A percentile compares a stretch with the other conserved stretches of the same genome.
Evolutionary conservation across 305 asterid species (phyloP).

Genomic region (Solanum hybrid): DNA sequence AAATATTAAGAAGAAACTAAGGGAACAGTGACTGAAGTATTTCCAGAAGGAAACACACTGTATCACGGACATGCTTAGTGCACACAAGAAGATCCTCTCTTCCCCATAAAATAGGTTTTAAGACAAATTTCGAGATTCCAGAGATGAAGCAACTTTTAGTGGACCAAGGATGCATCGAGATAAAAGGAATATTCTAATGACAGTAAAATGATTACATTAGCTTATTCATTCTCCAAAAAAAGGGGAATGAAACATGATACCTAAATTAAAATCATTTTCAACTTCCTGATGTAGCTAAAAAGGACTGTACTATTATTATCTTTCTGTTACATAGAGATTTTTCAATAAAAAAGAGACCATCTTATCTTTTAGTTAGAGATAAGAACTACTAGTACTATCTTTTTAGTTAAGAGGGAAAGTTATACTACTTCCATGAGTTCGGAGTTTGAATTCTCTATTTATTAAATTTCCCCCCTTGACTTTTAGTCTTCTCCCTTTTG

Average conservation of each 20-base stretch:
- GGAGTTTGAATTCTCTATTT: background rate
- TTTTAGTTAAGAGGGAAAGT: background rate
- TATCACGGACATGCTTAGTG: background rate
- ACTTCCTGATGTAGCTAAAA: background rate
- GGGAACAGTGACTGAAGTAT: background rate
- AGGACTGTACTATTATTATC: background rate
- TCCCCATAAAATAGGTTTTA: background rate
- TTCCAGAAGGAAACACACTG: background rate
- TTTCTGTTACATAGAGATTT: background rate
- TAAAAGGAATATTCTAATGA: background rate
- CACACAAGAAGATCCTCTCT: background rate
- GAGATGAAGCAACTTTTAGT: background rate
- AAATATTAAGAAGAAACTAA: background rate
- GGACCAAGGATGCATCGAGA: background rate
- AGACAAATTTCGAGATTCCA: background rate
- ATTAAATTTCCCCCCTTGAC: background rate
- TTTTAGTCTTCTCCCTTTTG: background rate
- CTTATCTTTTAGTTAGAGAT: background rate
- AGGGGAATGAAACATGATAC: background rate
- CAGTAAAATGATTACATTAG: background rate
- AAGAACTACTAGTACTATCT: background rate
- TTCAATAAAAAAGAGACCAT: background rate
- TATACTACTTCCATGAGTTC: background rate
- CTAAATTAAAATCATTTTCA: background rate
- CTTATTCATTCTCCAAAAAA: background rate